Base-by-base conservation (phyloP, 2,329 filamentous ascomycete species). In the Botrytis porri region DNA sequence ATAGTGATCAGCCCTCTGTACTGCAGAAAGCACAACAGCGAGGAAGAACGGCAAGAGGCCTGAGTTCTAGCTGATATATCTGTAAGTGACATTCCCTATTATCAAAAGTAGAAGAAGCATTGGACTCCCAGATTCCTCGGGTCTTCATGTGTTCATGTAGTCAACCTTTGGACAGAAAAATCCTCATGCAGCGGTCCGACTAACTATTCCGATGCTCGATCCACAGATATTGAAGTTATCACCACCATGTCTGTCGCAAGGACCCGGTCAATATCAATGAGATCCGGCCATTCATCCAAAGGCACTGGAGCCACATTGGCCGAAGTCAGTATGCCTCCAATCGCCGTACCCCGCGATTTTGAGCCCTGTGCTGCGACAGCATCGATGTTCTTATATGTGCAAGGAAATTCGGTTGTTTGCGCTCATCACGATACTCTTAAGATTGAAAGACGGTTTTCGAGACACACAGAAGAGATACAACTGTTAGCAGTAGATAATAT, bases 351-450 rank as follows among this genome's bases (percentile, higher is more conserved):
- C 75, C 86, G 85, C 77, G 87, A 90, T 75, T 94, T 98, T 78
- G 92, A 96, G 78, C 93, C 96, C 73, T 97, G 93, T 82, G 94
- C 94, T 29, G 94, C 96, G 43, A 98, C 96, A 7, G 93, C 93
- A 2, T 93, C 94, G 37, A 92, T 96, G 85, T 92, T 99, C 77
- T 87, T 99, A 39, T 98, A 97, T 82, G 91, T 94, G 37, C 88
- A 98, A 81, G 92, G 93, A 45, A 90, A 90, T 70, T 89, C 90
- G 10, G 90, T 99, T 73, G 87, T 98, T 37, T 96, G 94, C 81
- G 90, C 95, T 45, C 94, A 97, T 79, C 95, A 98, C 83, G 95
- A 98, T 81, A 97, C 93, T 5, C 84, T 99, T 71, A 93, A 92
- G 29, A 91, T 98, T 77, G 95, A 98, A 80, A 87, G 94, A 74